A percentile compares a stretch with the other conserved stretches of the same genome.
These are phyloP conservation scores for Diversispora eburnea DNA, from an alignment of 192 early-diverging fungal species.

Conservation along the genomic window DNA sequence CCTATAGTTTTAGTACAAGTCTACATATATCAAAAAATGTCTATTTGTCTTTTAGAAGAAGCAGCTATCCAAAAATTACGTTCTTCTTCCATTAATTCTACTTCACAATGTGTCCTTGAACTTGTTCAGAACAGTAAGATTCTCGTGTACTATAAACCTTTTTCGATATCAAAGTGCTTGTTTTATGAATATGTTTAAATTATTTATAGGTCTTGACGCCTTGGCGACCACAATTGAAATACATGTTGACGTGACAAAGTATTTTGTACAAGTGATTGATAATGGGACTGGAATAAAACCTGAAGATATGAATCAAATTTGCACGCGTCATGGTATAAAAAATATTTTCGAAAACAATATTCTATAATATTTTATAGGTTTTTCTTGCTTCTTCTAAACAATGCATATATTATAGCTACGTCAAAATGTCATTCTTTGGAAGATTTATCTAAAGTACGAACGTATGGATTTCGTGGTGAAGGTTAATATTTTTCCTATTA, in stretches of 20 bases:
- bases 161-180: not conserved
- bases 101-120: conserved; percentile 56
- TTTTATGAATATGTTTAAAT: conserved; percentile 1
- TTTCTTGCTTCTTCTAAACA: not conserved
- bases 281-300: conserved; percentile 59
- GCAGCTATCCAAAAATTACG: conserved; percentile 35
- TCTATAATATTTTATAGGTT: not conserved
- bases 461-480: conserved; percentile 73
- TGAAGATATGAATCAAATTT: conserved; percentile 46
- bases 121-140: conserved; percentile 58
- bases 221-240: conserved; percentile 48
- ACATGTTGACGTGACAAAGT: conserved; percentile 39
- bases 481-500: conserved; percentile 32
- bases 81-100: conserved; percentile 36
- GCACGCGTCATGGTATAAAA: conserved; percentile 40
- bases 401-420: conserved; percentile 40
- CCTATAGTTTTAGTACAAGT: no score
- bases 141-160: not conserved
- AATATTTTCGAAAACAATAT: not conserved
- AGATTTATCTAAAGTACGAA: conserved; percentile 39
- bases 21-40: not conserved
- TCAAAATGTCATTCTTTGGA: conserved; percentile 51
- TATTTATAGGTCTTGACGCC: conserved; percentile 52
- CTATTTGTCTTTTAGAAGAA: conserved; percentile 34
- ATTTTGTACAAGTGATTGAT: conserved; percentile 55